A percentile compares a stretch with the other conserved stretches of the same genome.
These are phyloP conservation scores for Rhodotorula toruloides DNA, from an alignment of 768 basidiomycete species.

Conservation along the genomic window DNA sequence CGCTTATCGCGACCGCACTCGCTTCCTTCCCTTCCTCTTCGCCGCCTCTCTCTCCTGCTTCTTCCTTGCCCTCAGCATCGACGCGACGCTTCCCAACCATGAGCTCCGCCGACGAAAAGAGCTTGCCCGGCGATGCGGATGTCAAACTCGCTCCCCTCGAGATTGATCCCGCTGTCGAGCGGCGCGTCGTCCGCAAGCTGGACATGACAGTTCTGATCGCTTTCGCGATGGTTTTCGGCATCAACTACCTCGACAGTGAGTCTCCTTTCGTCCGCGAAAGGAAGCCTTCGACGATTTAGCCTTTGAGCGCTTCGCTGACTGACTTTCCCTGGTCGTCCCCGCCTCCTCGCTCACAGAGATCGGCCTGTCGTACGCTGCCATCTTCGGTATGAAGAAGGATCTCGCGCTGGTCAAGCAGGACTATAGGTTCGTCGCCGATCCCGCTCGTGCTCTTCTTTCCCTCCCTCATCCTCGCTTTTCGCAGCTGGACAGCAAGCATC, in stretches of 20 bases:
- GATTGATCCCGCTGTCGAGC: slow-evolving; percentile 26
- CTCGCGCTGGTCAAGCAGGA: slow-evolving; percentile 20
- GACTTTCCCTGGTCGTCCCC: not conserved
- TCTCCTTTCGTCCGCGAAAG: too few relatives aligned
- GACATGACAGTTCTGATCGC: slow-evolving; percentile 17
- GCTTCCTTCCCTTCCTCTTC: not conserved
- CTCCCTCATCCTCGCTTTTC: not conserved
- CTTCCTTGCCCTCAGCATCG: not conserved
- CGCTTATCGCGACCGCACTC: too few relatives aligned
- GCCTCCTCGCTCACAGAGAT: not conserved
- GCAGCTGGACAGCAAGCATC: not conserved
- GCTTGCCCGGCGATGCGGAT: not conserved
- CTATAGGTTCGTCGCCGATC: too few relatives aligned
- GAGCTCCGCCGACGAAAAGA: slow-evolving; percentile 5
- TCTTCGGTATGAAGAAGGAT: slow-evolving; percentile 27
- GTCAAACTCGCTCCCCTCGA: not conserved
- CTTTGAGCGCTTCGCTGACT: not conserved
- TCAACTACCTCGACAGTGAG: slow-evolving; percentile 14
- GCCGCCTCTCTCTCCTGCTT: not conserved
- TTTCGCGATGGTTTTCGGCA: slow-evolving; percentile 10
- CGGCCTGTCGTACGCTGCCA: slow-evolving; percentile 12
- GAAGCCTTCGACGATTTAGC: too few relatives aligned
- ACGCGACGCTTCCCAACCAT: not conserved
- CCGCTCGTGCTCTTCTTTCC: slow-evolving; percentile 18
- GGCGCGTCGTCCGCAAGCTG: slow-evolving; percentile 31